phyloP scores from a whole-genome alignment of 2,329 filamentous ascomycete species.

The Pezicula neosporulosa region DNA sequence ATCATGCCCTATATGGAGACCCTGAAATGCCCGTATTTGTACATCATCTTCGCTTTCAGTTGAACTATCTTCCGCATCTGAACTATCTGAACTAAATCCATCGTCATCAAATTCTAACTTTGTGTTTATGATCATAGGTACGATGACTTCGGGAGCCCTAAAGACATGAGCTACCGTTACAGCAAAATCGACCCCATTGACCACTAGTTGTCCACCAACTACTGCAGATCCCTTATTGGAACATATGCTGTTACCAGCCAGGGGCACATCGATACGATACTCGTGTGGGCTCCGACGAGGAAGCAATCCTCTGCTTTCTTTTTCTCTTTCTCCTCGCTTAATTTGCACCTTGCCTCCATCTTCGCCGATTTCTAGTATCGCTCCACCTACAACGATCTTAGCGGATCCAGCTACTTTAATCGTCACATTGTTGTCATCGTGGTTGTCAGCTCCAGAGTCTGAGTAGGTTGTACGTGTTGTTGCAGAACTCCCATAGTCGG shows the following conservation, averaged over 20 bases:
- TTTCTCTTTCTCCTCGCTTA: conserved; percentile 25
- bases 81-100: background rate
- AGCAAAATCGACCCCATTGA: background rate
- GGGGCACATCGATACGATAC: background rate
- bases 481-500: conserved; percentile 56
- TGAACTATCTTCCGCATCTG: background rate
- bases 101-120: background rate
- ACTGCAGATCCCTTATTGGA: background rate
- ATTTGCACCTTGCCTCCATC: conserved; percentile 60
- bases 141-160: background rate
- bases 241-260: background rate
- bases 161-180: background rate
- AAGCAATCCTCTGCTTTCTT: conserved; percentile 7
- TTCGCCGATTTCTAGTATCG: conserved; percentile 51
- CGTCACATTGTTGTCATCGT: conserved; percentile 54
- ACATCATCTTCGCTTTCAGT: background rate
- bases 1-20: too few relatives aligned
- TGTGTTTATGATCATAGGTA: too few relatives aligned
- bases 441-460: conserved; percentile 35
- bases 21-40: background rate
- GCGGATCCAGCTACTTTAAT: conserved; percentile 56
- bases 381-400: conserved; percentile 51
- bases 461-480: conserved; percentile 54
- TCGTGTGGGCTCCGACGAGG: too few relatives aligned
- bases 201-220: background rate